Evolutionary conservation across 2,329 filamentous ascomycete species (phyloP), one percentile per base, ranked within the genome.

Genomic region (Thielaviopsis euricoi): DNA sequence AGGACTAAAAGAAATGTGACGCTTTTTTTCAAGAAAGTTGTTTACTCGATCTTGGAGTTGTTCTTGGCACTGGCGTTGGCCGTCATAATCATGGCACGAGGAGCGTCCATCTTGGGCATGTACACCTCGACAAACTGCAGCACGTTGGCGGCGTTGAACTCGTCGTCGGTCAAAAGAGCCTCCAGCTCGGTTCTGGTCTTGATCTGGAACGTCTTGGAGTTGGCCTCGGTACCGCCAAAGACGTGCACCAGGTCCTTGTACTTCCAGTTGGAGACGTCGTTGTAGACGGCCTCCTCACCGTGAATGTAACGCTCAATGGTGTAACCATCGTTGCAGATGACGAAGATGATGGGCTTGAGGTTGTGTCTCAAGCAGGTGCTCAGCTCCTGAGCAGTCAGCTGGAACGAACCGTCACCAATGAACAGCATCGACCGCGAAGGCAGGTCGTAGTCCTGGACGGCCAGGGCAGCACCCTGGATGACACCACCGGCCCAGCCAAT

Each of bases 261-360:
- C 55, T 84, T 76, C 89, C 89, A 95, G 12, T 74, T 69, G 60
- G 79, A 76, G 58, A 95, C 83, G 66, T 95, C 87, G 66, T 95
- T 95, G 74, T 95, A 95, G 25, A 67, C 68, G 33, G 80, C 86
- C 9, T 89, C 75, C 81, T 85, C 85, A 56, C 88, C 88, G 69
- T 95, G 89, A 65, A 95, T 94, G 68, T 81, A 86, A 29, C 89
- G 82, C 71, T 95, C 89, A 67, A 94, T 93, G 10, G 89, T 93
- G 71, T 87, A 95, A 12, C 89, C 89, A 48, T 90, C 81, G 68
- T 94, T 94, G 76, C 86, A 89, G 63, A 95, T 85, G 62, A 93
- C 76, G 68, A 95, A 91, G 62, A 95, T 83, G 65, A 89, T 91
- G 21, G 87, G 80, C 61, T 84, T 83, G 59, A 95, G 73, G 23